Evolutionary conservation across 2,329 filamentous ascomycete genomes (phyloP).

Genomic region (Aspergillus spinulosporus): DNA sequence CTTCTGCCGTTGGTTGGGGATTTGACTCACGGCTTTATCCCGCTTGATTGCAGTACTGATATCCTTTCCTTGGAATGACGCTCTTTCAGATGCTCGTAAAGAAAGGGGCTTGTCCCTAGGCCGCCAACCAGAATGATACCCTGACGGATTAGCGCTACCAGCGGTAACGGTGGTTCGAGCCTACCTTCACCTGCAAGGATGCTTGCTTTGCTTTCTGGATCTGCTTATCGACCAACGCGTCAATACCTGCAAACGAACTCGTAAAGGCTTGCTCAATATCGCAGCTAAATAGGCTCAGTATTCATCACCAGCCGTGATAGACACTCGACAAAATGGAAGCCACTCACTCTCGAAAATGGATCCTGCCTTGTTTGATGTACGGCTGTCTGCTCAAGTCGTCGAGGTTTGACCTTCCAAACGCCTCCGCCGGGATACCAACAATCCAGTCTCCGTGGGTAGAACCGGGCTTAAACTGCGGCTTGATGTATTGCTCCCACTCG

Average conservation of each 20-base stretch:
- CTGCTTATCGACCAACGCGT: not conserved
- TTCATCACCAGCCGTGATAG: too few relatives aligned
- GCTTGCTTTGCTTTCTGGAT: slow-evolving; percentile 1
- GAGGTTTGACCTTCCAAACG: slow-evolving; percentile 5
- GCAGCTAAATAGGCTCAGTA: not conserved
- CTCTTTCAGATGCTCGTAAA: slow-evolving; percentile 1
- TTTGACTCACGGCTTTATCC: slow-evolving; percentile 3
- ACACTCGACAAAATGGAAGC: not conserved
- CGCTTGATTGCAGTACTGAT: slow-evolving; percentile 2
- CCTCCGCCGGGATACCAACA: slow-evolving; percentile 6
- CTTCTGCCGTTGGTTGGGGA: not conserved
- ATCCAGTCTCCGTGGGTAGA: not conserved
- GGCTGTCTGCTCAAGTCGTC: slow-evolving; percentile 4
- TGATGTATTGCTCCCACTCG: slow-evolving; percentile 10
- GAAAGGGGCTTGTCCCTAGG: slow-evolving; percentile 1
- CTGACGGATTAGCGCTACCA: not conserved
- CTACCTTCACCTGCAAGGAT: not conserved
- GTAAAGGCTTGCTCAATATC: slow-evolving; percentile 9
- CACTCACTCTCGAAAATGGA: slow-evolving; percentile 5
- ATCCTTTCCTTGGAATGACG: not conserved
- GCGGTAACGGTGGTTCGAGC: not conserved
- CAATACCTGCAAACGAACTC: slow-evolving; percentile 2
- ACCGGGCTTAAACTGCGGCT: slow-evolving; percentile 5
- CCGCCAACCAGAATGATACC: slow-evolving; percentile 5
- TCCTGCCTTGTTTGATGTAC: slow-evolving; percentile 4